These are phyloP conservation scores for Hypocrella siamensis DNA, from an alignment of 2,329 filamentous ascomycete species.

Conservation along the genomic window DNA sequence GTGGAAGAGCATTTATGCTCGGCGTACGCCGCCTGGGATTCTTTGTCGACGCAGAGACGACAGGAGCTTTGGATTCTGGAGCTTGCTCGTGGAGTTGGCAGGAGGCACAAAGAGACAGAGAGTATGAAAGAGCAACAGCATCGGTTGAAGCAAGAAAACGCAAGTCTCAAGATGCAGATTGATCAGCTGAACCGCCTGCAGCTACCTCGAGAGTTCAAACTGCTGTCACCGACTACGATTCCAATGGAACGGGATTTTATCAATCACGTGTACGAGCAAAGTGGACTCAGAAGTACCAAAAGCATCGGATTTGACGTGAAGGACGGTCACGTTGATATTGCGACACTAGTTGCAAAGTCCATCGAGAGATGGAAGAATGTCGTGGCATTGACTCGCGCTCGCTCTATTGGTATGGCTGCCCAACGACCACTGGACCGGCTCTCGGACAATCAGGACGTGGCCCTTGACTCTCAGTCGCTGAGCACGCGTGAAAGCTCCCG, in stretches of 20 bases:
- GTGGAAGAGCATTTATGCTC: constrained; percentile 62
- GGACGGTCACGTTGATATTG: constrained; percentile 36
- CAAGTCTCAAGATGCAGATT: constrained; percentile 40
- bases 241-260: constrained; percentile 28
- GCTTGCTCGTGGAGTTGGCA: constrained; percentile 41
- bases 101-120: constrained; percentile 38
- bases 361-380: constrained; percentile 49
- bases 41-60: constrained; percentile 38
- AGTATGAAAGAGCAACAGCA: constrained; percentile 34
- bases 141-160: constrained; percentile 37
- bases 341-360: constrained; percentile 32
- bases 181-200: constrained; percentile 43
- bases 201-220: constrained; percentile 43
- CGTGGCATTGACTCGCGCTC: constrained; percentile 32
- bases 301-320: constrained; percentile 31
- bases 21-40: constrained; percentile 63
- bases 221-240: constrained; percentile 34
- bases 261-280: neutral
- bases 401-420: constrained; percentile 27
- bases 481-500: no score
- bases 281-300: neutral
- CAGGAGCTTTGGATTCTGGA: constrained; percentile 46
- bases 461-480: no score
- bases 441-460: no score
- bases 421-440: constrained; percentile 32